A percentile compares a stretch with the other conserved stretches of the same genome.
Conservation (phyloP, 2,329 filamentous ascomycete species). For the Penicillium capsulatum region DNA sequence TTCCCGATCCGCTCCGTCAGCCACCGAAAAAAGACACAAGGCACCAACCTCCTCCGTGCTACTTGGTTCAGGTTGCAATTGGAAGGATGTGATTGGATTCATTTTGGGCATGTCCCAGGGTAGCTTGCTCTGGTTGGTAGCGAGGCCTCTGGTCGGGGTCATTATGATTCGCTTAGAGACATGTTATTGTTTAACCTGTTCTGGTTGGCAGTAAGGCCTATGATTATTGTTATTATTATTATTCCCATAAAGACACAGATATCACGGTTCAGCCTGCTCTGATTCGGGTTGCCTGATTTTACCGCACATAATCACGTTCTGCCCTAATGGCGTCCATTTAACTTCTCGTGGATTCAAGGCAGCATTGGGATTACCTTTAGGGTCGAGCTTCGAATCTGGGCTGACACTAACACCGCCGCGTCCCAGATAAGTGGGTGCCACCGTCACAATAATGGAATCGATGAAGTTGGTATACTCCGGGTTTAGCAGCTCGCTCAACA, state of each 20-base stretch:
- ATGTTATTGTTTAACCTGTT: too few species aligned
- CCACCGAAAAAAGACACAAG: not conserved
- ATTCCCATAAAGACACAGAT: too few species aligned
- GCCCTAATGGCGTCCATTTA: slow-evolving; percentile 71
- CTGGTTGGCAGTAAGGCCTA: too few species aligned
- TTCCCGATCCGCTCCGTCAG: slow-evolving; percentile 7
- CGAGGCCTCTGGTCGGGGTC: too few species aligned
- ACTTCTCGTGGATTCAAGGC: slow-evolving; percentile 64
- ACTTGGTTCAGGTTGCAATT: too few species aligned
- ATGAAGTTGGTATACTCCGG: slow-evolving; percentile 59
- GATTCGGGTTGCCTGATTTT: slow-evolving; percentile 40
- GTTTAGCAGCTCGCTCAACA: slow-evolving; percentile 78
- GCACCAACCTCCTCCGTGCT: not conserved
- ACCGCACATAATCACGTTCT: slow-evolving; percentile 79
- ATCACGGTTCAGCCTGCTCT: not conserved
- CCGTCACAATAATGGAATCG: slow-evolving; percentile 77
- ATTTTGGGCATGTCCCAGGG: too few species aligned
- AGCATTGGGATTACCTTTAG: slow-evolving; percentile 52
- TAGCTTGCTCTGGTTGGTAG: too few species aligned
- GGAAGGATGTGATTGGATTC: too few species aligned
- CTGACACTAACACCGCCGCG: slow-evolving; percentile 74
- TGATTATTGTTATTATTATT: too few species aligned
- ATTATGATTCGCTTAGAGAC: too few species aligned
- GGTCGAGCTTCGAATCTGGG: slow-evolving; percentile 56
- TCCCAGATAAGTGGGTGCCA: slow-evolving; percentile 88